Base-by-base conservation (phyloP, 1,139 yeast genomes). In the Debaryomyces coudertii region DNA sequence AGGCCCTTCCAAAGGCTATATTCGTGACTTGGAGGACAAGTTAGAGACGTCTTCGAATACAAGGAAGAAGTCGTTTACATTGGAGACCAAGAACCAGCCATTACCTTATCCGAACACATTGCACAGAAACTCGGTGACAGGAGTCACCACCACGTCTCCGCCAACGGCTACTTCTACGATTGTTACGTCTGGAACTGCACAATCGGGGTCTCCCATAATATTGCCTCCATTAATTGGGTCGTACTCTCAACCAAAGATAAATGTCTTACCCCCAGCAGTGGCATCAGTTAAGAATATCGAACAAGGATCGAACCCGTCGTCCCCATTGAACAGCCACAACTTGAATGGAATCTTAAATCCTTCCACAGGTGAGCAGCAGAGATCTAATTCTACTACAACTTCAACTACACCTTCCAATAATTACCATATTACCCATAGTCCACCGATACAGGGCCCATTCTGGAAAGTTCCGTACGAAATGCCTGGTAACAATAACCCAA, bases 1-100 rank as follows among this genome's bases (percentile, higher is more conserved):
- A 53, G 95, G 93, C 0, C 95, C 95, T 0, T 76, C 87, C 1
- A 86, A 85, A 58, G 92, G 92, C 1, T 84, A 80, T 55, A 72
- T 76, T 8, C 65, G 79, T 38, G 77, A 71, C 44, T 56, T 63
- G 44, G 79, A 69, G 45, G 79, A 73, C 24, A 66, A 65, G 46
- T 53, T 56, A 45, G 69, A 61, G 24, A 44, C 42, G 11, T 42
- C 38, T 18, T 31, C 45, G n/a, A 31, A 41, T 8, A 25, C 24
- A 8, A 24, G 43, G 11, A 38, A 34, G 36, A 37, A 36, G 24
- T 39, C 43, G 9, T 30, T 30, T 12, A 27, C 42, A 5, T 43
- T 16, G 58, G 58, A 27, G 45, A 50, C 43, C 50, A 50, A 29
- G 37, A 27, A n/a, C 41, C 25, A 39, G 29, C 40, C 40, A n/a